Percentiles rank a stretch among this genome's conserved stretches.
Evolutionary conservation across 352 stramenopile species (phyloP).

Genomic region (Phytophthora litchii): DNA sequence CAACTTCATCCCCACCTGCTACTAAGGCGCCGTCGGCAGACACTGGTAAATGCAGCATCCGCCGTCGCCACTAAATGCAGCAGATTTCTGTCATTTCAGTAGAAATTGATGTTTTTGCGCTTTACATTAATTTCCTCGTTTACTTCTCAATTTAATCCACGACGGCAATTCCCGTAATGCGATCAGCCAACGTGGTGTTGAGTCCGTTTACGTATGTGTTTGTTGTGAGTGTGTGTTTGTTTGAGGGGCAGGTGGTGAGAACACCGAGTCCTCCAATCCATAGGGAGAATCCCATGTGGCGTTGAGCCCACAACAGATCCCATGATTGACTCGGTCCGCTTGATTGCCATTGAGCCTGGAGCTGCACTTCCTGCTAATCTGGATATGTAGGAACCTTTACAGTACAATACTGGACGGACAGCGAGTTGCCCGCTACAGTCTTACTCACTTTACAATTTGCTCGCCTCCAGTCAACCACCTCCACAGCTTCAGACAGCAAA

Average conservation of each 20-base stretch:
- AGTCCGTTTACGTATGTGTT: slow-evolving; percentile 2
- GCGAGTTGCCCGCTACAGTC: background rate
- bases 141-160: too few relatives aligned
- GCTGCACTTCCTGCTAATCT: slow-evolving; percentile 9
- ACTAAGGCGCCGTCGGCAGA: slow-evolving; percentile 9
- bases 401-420: slow-evolving; percentile 22
- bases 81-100: slow-evolving; percentile 8
- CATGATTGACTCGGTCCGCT: slow-evolving; percentile 11
- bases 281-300: background rate
- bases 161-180: too few relatives aligned
- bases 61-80: slow-evolving; percentile 6
- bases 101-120: slow-evolving; percentile 9
- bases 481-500: slow-evolving; percentile 16
- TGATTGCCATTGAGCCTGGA: slow-evolving; percentile 3
- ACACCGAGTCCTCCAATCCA: slow-evolving; percentile 17
- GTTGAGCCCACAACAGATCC: slow-evolving; percentile 21
- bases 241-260: slow-evolving; percentile 8
- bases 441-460: slow-evolving; percentile 30
- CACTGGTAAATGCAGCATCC: slow-evolving; percentile 14
- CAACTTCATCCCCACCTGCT: slow-evolving; percentile 10
- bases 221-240: background rate
- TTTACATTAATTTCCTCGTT: too few relatives aligned
- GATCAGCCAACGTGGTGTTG: slow-evolving; percentile 14
- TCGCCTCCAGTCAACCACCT: slow-evolving; percentile 14
- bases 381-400: slow-evolving; percentile 1